phyloP scores from a whole-genome alignment of 331 rosid species.

The Rhamnella rubrinervis region DNA sequence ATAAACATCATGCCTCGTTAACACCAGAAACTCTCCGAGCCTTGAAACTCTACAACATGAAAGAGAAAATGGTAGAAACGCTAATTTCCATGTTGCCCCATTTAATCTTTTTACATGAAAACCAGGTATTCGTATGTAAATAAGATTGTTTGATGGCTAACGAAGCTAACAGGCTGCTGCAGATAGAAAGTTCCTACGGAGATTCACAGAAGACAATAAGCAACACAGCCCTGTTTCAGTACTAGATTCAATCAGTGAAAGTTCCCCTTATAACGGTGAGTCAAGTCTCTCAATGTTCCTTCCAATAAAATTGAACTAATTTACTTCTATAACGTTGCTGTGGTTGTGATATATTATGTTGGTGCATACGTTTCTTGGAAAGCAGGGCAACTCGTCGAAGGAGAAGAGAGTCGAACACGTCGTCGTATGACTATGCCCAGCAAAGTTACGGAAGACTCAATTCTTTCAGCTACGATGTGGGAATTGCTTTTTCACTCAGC shows the following conservation, averaged over 20 bases:
- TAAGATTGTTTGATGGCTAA: conserved; percentile 25
- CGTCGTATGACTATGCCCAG: conserved; percentile 32
- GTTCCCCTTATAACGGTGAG: conserved; percentile 6
- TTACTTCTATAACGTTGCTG: too few species aligned
- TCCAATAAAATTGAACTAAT: too few species aligned
- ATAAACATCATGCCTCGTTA: conserved; percentile 18
- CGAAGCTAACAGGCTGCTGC: conserved; percentile 58
- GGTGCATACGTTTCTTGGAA: not conserved
- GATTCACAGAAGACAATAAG: conserved; percentile 34
- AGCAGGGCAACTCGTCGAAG: conserved; percentile 24
- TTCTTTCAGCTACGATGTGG: conserved; percentile 55
- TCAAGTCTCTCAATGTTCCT: not conserved
- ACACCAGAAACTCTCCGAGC: conserved; percentile 31
- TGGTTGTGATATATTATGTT: not conserved
- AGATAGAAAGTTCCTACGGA: conserved; percentile 28
- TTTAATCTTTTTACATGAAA: not conserved
- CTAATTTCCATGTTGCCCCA: conserved; percentile 12
- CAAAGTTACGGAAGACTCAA: conserved; percentile 52
- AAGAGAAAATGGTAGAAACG: conserved; percentile 45
- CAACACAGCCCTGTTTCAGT: conserved; percentile 30
- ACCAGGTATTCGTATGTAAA: conserved; percentile 11
- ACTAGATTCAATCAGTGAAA: conserved; percentile 27
- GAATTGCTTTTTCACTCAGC: conserved; percentile 43
- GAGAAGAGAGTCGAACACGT: conserved; percentile 23
- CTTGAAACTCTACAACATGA: conserved; percentile 23